Conservation (phyloP, 176 grass and related monocot genomes). For the Eremochloa ophiuroides region DNA sequence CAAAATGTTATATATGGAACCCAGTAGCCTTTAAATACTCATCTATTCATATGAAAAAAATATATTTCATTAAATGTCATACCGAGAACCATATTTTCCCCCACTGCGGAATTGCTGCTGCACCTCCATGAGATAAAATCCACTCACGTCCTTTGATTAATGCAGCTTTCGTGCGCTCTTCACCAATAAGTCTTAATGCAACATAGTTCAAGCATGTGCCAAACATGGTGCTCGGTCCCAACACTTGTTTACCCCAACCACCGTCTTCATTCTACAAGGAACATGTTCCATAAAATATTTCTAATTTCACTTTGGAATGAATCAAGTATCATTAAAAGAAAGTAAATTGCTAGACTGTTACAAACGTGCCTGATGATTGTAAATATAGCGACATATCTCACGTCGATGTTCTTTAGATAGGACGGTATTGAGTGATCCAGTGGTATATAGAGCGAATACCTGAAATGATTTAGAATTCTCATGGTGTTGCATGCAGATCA, state of each 20-base stretch:
- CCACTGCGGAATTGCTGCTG: slow-evolving; percentile 35
- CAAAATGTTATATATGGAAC: not conserved
- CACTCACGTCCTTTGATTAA: slow-evolving; percentile 14
- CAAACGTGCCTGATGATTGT: slow-evolving; percentile 39
- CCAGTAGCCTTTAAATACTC: not conserved
- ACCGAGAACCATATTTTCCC: slow-evolving; percentile 50
- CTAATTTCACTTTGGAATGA: not conserved
- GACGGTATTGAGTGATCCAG: too few species aligned
- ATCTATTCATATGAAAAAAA: not conserved
- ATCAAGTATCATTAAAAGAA: not conserved
- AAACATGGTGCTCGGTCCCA: too few species aligned
- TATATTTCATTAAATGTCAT: not conserved
- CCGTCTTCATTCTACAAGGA: slow-evolving; percentile 37
- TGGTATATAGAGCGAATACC: too few species aligned
- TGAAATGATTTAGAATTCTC: not conserved
- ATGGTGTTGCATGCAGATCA: not conserved
- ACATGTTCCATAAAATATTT: not conserved
- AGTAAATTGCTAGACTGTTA: not conserved
- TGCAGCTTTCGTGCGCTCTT: not conserved
- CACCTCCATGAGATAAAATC: slow-evolving; percentile 29
- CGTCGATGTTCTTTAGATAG: too few species aligned
- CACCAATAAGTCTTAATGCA: slow-evolving; percentile 30
- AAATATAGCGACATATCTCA: too few species aligned
- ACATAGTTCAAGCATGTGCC: slow-evolving; percentile 37
- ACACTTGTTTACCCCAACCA: slow-evolving; percentile 32